phyloP scores from a whole-genome alignment of 2,329 filamentous ascomycete species.

The Nannizzia gypsea region DNA sequence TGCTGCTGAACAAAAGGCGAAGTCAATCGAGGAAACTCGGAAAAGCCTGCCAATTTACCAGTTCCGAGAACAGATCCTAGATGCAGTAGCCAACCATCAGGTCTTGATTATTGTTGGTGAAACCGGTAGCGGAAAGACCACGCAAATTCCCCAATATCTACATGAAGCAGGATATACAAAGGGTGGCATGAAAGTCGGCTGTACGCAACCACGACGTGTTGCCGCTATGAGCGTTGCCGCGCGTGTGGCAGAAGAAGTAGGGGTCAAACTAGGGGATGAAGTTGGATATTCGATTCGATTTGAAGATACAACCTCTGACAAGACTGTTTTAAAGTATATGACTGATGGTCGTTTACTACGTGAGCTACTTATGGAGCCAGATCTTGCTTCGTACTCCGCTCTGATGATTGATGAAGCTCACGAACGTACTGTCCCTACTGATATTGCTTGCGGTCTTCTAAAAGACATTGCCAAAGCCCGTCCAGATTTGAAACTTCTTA shows the following conservation, averaged over 20 bases:
- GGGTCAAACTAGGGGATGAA: constrained; percentile 76
- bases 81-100: constrained; percentile 76
- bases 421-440: constrained; percentile 81
- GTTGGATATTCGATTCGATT: constrained; percentile 94
- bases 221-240: constrained; percentile 97
- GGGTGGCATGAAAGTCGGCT: constrained; percentile 71
- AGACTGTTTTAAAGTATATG: constrained; percentile 90
- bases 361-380: constrained; percentile 80
- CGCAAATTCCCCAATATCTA: constrained; percentile 85
- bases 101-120: constrained; percentile 87
- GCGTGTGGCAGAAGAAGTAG: constrained; percentile 89
- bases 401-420: constrained; percentile 98
- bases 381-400: constrained; percentile 68
- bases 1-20: constrained; percentile 75
- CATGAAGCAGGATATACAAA: constrained; percentile 86
- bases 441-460: constrained; percentile 75
- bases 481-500: constrained; percentile 77
- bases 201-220: constrained; percentile 87
- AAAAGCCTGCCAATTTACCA: constrained; percentile 84
- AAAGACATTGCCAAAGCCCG: constrained; percentile 78
- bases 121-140: constrained; percentile 91
- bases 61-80: constrained; percentile 73
- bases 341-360: constrained; percentile 91
- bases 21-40: constrained; percentile 80
- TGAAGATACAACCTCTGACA: constrained; percentile 81